Conservation (phyloP, 306 rosid genomes). For the Ammopiptanthus mongolicus region DNA sequence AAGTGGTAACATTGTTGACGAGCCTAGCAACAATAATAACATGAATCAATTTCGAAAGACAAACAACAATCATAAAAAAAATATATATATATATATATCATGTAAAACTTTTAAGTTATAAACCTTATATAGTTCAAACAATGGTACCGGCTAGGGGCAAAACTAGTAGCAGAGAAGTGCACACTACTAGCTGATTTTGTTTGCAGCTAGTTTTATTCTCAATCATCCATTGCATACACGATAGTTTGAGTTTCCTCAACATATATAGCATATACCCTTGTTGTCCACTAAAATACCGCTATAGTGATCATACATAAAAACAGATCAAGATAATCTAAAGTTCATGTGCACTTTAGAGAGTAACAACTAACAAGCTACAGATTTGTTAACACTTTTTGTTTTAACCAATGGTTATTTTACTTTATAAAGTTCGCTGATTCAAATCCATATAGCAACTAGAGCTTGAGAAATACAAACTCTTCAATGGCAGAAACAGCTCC, state of each 20-base stretch:
- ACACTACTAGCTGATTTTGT: slow-evolving; percentile 13
- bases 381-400: background rate
- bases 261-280: background rate
- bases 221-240: slow-evolving; percentile 11
- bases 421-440: background rate
- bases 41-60: background rate
- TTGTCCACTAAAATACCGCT: background rate
- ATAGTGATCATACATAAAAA: background rate
- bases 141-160: background rate
- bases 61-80: background rate
- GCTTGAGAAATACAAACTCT: slow-evolving; percentile 83
- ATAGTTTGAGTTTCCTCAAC: background rate
- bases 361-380: background rate
- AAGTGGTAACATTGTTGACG: too few species aligned
- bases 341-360: background rate
- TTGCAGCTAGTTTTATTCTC: slow-evolving; percentile 30
- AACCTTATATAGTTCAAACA: background rate
- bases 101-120: background rate
- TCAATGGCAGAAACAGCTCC: slow-evolving; percentile 71
- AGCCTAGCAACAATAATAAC: background rate
- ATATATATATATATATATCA: too few species aligned
- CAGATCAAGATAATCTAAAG: background rate
- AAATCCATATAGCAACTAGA: slow-evolving; percentile 22
- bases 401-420: background rate
- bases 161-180: background rate